Evolutionary conservation across 345 rosid species (phyloP), one percentile per base, ranked within the genome.

Genomic region (Aegle marmelos): DNA sequence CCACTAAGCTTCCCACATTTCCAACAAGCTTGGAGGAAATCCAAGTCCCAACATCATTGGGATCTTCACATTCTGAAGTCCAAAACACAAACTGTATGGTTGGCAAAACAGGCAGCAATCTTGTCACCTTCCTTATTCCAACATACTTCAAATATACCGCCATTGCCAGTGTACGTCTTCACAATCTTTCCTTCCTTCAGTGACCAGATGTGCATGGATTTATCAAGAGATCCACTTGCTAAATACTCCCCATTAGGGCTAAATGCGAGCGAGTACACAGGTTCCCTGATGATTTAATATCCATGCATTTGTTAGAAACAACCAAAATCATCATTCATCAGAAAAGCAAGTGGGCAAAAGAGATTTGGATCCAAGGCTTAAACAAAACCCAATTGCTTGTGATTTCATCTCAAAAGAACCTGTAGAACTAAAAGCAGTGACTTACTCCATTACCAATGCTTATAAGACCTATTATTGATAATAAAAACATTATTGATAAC

Each of bases 91-190:
- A 93, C 98, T 0, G 95, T 86, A 73, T 91, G 90, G 89, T 90
- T 91, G 25, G 98, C 97, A 72, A 88, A 97, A 73, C 99, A 97
- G 9, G 96, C 98, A 62, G 99, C 99, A 61, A 97, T 92, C 85
- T 90, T 94, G 88, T 89, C 92, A 37, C 99, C 99, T 81, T 97
- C 98, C 82, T 91, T 97, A 41, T 91, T 97, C 98, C 99, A 97
- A 81, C 98, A 93, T 74, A 94, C 99, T 84, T 97, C 97, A 73
- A 91, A 97, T 21, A 97, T 91, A 6, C 98, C 97, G 25, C 99
- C 99, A 17, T 86, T 87, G 72, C 99, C 99, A 0, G 93, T 84
- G 78, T 90, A 94, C n/a, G 98, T 93, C 85, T 90, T 94, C 63
- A 94, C 91, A 4, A 97, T 87, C 88, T 91, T 97, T 34, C 91